Evolutionary conservation across 2,329 filamentous ascomycete species (phyloP), one percentile per base, ranked within the genome.

Genomic region (Pseudocercospora cruenta): DNA sequence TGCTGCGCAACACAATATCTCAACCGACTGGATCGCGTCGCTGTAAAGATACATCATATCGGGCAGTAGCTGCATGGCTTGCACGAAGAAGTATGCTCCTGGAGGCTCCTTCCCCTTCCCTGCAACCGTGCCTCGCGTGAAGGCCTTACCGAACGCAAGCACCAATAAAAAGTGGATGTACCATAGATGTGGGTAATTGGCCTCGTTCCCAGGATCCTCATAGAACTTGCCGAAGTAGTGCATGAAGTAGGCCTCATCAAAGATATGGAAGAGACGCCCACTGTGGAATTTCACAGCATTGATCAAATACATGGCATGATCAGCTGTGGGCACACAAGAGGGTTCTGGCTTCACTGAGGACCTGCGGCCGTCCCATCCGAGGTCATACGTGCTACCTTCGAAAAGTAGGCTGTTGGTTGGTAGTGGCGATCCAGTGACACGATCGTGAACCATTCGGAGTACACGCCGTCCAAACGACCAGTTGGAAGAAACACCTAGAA

Each of bases 221-320:
- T 84, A 80, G 68, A 83, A 84, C 2, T 74, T 71, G 43, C 79
- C 75, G 7, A 84, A 73, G 4, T 78, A 75, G 5, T 70, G 70
- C 80, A 84, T 85, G 64, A 87, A 87, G 0, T 77, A 78, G 9
- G 80, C 77, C 57, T 86, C 84, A 22, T 87, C 84, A 51, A 86
- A 85, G 66, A 87, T 74, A 57, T 86, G 84, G 24, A 85, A 85
- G 2, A 86, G 72, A 31, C 85, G 85, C 2, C 82, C 81, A 63
- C 84, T 85, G 66, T 86, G 83, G 49, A 86, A 87, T 62, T 86
- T 86, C 64, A 86, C 84, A 0, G 83, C 82, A 67, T 85, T 86
- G 75, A 86, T 83, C 3, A 87, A 72, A 62, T 83, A 86, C 4
- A 84, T 75, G 4, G 83, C 82, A 69, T 83, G 81, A 70, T 87